Percentiles rank a stretch among this genome's conserved stretches.
phyloP scores from a whole-genome alignment of 108 stramenopile genomes.

The Nitzschia putrida region DNA sequence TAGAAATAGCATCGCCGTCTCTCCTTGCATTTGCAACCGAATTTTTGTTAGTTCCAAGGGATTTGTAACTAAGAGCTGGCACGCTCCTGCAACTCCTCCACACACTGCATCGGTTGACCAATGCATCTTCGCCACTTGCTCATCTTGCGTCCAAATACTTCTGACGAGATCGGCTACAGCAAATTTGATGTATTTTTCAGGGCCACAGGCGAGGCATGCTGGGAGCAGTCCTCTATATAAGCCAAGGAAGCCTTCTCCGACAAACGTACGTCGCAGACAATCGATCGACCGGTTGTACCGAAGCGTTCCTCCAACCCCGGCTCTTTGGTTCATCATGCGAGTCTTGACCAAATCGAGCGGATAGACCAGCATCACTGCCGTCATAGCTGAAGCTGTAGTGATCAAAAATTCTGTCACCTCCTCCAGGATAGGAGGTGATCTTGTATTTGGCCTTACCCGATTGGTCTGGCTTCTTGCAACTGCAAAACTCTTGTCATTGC shows the following conservation, averaged over 20 bases:
- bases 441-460: neutral
- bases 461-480: neutral
- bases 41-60: constrained; percentile 78
- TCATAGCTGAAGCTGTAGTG: neutral
- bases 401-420: constrained; percentile 14
- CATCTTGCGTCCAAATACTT: constrained; percentile 8
- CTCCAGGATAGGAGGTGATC: neutral
- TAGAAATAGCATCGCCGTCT: constrained; percentile 21
- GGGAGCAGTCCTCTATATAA: constrained; percentile 58
- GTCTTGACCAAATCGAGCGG: constrained; percentile 65
- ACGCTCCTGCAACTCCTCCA: constrained; percentile 62
- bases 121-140: neutral
- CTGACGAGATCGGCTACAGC: constrained; percentile 48
- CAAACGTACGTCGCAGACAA: constrained; percentile 39
- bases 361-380: constrained; percentile 8
- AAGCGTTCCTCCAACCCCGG: constrained; percentile 12
- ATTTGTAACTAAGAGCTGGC: constrained; percentile 71
- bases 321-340: constrained; percentile 54
- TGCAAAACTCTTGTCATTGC: neutral
- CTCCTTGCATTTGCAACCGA: constrained; percentile 56
- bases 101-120: constrained; percentile 41
- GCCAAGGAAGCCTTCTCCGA: constrained; percentile 39
- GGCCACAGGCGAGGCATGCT: constrained; percentile 56
- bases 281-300: constrained; percentile 40
- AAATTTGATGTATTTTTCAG: constrained; percentile 70